Base-by-base conservation (phyloP, 2,329 filamentous ascomycete genomes). In the Didymella pomorum region DNA sequence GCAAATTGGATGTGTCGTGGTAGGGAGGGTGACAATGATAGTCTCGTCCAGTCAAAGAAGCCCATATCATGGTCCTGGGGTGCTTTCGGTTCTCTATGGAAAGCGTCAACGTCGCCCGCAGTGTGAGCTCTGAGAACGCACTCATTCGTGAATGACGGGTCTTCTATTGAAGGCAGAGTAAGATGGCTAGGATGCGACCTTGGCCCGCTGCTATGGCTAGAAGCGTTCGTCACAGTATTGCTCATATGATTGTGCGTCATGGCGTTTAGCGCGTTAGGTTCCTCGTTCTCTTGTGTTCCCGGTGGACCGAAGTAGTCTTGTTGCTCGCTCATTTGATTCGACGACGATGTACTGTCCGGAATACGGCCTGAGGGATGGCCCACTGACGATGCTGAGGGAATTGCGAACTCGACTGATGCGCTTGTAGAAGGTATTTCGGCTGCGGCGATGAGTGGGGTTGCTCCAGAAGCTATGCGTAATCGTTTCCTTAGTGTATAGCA, bases 11-110 rank as follows among this genome's bases (percentile, higher is more conserved):
- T 89, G 71, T 95, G 91, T 9, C 82, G 78, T 1, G 89, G 88
- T 39, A 93, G 81, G 25, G 82, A 83, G 14, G 87, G 79, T 4
- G 85, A 85, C 12, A 89, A 50, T 1, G 89, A 86, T 47, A 94
- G 81, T 52, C 87, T 84, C 4, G 91, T 95, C 92, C 92, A 95
- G 75, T 96, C 92, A 71, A 93, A 94, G 29, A 87, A 89, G 12
- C 84, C 80, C 65, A 80, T 70, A 50, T 82, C 70, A 56, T 69
- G 66, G 29, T 72, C 62, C 23, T 68, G 56, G 44, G 63, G 54
- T 26, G 52, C 21, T 52, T 62, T 65, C 3, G 62, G 52, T 58
- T 66, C 64, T 65, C 74, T 76, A 66, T 64, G 64, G 61, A 79
- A 78, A 55, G 70, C 58, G 74, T 78, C 76, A 77, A 76, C 67